A percentile compares a stretch with the other conserved stretches of the same genome.
Conservation (phyloP, 1,284 basidiomycete genomes). For the Megacollybia platyphylla region DNA sequence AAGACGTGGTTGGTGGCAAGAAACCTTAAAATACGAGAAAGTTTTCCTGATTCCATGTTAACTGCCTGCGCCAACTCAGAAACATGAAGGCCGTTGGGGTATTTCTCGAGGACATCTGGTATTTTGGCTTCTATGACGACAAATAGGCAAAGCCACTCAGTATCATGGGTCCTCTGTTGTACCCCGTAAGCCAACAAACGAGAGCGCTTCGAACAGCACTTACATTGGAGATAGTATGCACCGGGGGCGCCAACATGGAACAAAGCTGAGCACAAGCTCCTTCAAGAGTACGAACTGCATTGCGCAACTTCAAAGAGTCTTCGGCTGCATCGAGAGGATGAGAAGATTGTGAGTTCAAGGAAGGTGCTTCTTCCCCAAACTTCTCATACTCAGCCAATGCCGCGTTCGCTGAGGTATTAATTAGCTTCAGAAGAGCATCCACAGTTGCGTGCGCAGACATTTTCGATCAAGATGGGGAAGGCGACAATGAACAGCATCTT, state of each 20-base stretch:
- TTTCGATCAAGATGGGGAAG: no score
- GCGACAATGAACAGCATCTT: no score
- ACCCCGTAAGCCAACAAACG: not conserved
- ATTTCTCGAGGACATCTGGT: constrained; percentile 14
- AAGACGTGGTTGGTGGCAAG: constrained; percentile 22
- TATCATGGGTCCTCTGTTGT: not conserved
- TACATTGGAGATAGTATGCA: constrained; percentile 18
- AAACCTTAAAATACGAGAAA: constrained; percentile 18
- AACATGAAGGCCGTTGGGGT: constrained; percentile 18
- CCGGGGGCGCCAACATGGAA: constrained; percentile 7
- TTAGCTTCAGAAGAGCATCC: not conserved
- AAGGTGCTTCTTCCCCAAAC: constrained; percentile 1
- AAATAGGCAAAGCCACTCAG: constrained; percentile 15
- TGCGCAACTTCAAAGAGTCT: constrained; percentile 5
- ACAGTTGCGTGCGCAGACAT: no score
- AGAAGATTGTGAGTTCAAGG: not conserved
- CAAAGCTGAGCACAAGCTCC: constrained; percentile 9
- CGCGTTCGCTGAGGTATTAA: not conserved
- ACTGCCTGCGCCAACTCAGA: constrained; percentile 14
- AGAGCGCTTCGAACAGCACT: constrained; percentile 3
- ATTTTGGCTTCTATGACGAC: constrained; percentile 15
- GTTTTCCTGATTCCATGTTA: constrained; percentile 16
- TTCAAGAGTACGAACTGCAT: constrained; percentile 8
- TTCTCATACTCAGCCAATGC: not conserved
- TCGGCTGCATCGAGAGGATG: constrained; percentile 6